Percentiles rank a stretch among this genome's conserved stretches.
phyloP scores from a whole-genome alignment of 495 filamentous ascomycete genomes.

The Podospora tetraspora region DNA sequence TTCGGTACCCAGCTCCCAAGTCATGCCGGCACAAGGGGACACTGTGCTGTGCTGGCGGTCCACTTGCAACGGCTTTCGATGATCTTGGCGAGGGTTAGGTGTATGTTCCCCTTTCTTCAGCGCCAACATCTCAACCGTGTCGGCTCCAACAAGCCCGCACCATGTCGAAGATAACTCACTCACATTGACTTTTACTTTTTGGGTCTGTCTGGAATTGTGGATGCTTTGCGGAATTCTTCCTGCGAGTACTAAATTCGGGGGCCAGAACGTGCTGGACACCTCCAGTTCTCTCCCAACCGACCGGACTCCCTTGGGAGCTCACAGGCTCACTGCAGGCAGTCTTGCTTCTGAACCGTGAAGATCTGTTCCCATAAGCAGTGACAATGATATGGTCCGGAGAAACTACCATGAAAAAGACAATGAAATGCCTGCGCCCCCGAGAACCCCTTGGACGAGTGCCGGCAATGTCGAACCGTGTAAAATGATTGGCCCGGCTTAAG shows the following conservation, averaged over 20 bases:
- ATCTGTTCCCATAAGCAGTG: neutral
- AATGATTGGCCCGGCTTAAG: constrained; percentile 16
- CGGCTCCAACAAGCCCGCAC: neutral
- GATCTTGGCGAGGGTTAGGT: neutral
- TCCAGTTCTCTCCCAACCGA: neutral
- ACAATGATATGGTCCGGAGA: neutral
- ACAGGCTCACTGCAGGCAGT: neutral
- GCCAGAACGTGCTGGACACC: neutral
- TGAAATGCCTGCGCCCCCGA: neutral
- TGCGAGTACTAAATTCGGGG: too few relatives aligned
- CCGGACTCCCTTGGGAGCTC: neutral
- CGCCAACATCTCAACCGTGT: neutral
- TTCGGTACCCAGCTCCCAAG: neutral
- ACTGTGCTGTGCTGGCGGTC: neutral
- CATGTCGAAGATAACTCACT: neutral
- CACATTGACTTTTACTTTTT: neutral
- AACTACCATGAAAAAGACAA: neutral
- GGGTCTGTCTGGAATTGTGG: neutral
- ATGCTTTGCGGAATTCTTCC: too few relatives aligned
- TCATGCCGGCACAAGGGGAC: neutral
- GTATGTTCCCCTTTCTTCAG: neutral
- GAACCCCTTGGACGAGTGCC: neutral
- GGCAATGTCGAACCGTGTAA: constrained; percentile 11
- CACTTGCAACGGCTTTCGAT: neutral
- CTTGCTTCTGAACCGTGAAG: neutral